These are phyloP conservation scores for Fusarium graminum DNA, from an alignment of 2,329 filamentous ascomycete species.

Conservation along the genomic window DNA sequence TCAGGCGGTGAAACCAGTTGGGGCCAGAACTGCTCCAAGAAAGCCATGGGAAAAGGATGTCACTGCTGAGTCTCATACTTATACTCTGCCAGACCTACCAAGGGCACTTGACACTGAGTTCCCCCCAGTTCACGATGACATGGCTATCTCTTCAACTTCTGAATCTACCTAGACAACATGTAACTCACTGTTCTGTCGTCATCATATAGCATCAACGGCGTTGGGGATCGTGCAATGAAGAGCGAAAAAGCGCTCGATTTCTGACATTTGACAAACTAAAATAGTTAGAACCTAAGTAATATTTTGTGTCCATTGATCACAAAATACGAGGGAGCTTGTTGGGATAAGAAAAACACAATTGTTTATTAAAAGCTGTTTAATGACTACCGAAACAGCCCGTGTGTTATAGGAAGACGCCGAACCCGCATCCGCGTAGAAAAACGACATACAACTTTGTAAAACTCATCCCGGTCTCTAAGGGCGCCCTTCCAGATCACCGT, in stretches of 20 bases:
- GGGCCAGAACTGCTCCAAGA: constrained; percentile 61
- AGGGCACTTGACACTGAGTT: constrained; percentile 54
- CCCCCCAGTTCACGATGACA: constrained; percentile 49
- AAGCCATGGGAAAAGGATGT: constrained; percentile 84
- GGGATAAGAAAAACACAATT: constrained; percentile 38
- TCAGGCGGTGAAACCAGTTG: constrained; percentile 63
- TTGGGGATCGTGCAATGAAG: constrained; percentile 14
- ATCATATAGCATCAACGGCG: constrained; percentile 23
- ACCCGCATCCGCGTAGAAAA: constrained; percentile 40
- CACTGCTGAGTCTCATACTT: constrained; percentile 16
- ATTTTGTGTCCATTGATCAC: neutral
- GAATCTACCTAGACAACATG: constrained; percentile 5
- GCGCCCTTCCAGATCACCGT: constrained; percentile 35
- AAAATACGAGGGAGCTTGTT: neutral
- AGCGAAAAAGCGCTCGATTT: constrained; percentile 2
- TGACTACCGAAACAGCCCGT: constrained; percentile 39
- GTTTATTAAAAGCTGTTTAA: constrained; percentile 43
- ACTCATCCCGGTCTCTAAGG: constrained; percentile 30
- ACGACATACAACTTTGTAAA: constrained; percentile 46
- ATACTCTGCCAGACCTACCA: constrained; percentile 38
- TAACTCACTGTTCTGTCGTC: constrained; percentile 1
- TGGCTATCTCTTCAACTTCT: constrained; percentile 1
- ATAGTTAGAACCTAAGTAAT: neutral
- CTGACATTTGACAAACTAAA: neutral
- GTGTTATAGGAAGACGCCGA: constrained; percentile 32